phyloP scores from a whole-genome alignment of 441 rosid species.

The Breynia disticha region DNA sequence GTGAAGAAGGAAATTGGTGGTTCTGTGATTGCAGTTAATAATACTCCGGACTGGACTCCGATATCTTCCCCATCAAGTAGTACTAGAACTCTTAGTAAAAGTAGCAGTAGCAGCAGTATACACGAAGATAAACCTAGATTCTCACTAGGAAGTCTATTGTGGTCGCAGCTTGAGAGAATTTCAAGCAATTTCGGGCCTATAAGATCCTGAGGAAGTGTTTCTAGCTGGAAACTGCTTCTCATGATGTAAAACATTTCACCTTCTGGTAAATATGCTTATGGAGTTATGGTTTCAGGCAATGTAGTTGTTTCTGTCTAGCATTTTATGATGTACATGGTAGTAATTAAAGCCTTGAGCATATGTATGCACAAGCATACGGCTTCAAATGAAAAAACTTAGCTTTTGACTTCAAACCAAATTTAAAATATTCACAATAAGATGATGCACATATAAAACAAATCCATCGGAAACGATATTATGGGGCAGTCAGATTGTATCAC shows the following conservation, averaged over 20 bases:
- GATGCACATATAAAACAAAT: conserved; percentile 11
- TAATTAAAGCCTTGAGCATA: conserved; percentile 15
- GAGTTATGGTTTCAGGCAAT: no score
- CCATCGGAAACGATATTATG: background rate
- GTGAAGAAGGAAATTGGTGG: conserved; percentile 53
- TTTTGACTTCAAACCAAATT: conserved; percentile 21
- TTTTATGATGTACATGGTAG: no score
- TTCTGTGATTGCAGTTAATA: conserved; percentile 34
- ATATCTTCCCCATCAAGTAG: conserved; percentile 24
- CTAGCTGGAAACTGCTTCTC: no score
- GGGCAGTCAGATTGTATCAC: conserved; percentile 34
- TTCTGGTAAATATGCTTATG: no score
- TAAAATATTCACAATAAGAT: conserved; percentile 28
- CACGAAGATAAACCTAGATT: conserved; percentile 32
- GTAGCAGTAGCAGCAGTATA: conserved; percentile 14
- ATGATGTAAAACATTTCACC: no score
- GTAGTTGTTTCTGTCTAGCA: no score
- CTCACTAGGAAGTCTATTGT: conserved; percentile 55
- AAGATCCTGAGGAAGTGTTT: no score
- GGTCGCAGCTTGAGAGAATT: conserved; percentile 65
- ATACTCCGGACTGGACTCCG: conserved; percentile 22
- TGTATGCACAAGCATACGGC: conserved; percentile 37
- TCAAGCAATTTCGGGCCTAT: conserved; percentile 37
- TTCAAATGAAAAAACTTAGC: conserved; percentile 15
- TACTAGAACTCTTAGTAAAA: conserved; percentile 20